These are phyloP conservation scores for Acacia concinna DNA, from an alignment of 331 rosid genomes.

Conservation along the genomic window DNA sequence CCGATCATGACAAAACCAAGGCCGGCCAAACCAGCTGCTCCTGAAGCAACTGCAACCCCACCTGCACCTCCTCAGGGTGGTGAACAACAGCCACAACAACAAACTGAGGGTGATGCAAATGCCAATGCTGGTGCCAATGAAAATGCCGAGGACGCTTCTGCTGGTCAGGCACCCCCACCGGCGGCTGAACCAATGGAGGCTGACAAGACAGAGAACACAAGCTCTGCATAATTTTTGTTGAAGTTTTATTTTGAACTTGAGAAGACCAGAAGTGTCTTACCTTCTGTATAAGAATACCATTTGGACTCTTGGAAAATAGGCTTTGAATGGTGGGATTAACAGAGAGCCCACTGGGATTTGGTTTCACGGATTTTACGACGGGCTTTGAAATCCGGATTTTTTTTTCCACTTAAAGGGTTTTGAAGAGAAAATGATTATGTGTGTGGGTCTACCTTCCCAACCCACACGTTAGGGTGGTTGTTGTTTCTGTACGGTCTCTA, in stretches of 20 bases:
- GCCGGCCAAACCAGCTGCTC: slow-evolving; percentile 66
- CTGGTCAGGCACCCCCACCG: slow-evolving; percentile 49
- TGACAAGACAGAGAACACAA: slow-evolving; percentile 56
- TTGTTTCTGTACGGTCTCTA: slow-evolving; percentile 28
- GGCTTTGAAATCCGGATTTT: slow-evolving; percentile 48
- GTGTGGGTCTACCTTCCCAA: slow-evolving; percentile 26
- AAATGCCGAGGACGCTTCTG: slow-evolving; percentile 32
- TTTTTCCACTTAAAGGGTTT: slow-evolving; percentile 30
- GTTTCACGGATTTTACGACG: slow-evolving; percentile 30
- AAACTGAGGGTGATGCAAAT: slow-evolving; percentile 44
- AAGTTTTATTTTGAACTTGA: slow-evolving; percentile 30
- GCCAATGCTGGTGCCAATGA: slow-evolving; percentile 18
- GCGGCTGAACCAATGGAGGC: slow-evolving; percentile 79
- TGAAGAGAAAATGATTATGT: slow-evolving; percentile 36
- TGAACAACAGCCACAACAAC: slow-evolving; percentile 41
- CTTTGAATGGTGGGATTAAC: slow-evolving; percentile 26
- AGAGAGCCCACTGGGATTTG: slow-evolving; percentile 8
- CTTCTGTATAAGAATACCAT: slow-evolving; percentile 25
- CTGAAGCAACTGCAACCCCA: slow-evolving; percentile 56
- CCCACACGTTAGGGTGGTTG: slow-evolving; percentile 19
- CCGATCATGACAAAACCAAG: slow-evolving; percentile 86
- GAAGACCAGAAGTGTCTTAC: slow-evolving; percentile 16
- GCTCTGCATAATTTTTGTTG: slow-evolving; percentile 46
- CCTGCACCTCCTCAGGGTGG: slow-evolving; percentile 61
- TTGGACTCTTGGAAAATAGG: slow-evolving; percentile 24